These are phyloP conservation scores for Cercospora beticola DNA, from an alignment of 2,329 filamentous ascomycete species.

Conservation along the genomic window DNA sequence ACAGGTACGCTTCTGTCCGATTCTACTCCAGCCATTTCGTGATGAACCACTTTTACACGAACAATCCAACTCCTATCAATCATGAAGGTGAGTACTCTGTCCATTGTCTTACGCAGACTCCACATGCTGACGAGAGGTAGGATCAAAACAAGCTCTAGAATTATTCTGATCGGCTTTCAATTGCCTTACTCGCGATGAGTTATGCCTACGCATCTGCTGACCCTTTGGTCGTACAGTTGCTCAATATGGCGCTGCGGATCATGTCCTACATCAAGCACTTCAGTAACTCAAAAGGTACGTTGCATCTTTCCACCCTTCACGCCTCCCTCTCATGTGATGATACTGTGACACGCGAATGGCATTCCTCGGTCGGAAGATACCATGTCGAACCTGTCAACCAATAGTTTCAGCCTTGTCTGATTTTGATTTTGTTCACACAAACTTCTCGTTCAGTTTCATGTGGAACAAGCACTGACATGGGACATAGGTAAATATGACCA, in stretches of 20 bases:
- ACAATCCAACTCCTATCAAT: conserved; percentile 61
- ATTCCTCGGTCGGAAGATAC: conserved; percentile 67
- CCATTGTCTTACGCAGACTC: background rate
- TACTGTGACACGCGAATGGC: conserved; percentile 58
- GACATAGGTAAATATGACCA: conserved; percentile 25
- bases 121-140: background rate
- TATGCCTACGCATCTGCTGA: background rate
- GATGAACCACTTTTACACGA: conserved; percentile 40
- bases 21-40: conserved; percentile 14
- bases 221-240: background rate
- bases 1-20: background rate
- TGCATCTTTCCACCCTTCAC: background rate
- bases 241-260: background rate
- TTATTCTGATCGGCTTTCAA: conserved; percentile 51
- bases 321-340: conserved; percentile 53
- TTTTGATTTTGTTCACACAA: conserved; percentile 27
- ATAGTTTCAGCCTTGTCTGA: conserved; percentile 74
- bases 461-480: conserved; percentile 36
- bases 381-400: conserved; percentile 61
- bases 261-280: background rate
- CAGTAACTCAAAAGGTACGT: conserved; percentile 24
- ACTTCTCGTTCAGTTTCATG: conserved; percentile 18
- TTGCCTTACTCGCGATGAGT: background rate
- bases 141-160: conserved; percentile 50
- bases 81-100: conserved; percentile 50